Evolutionary conservation across 1,284 basidiomycete genomes (phyloP), one percentile per base, ranked within the genome.

Genomic region (Puccinia sorghi): DNA sequence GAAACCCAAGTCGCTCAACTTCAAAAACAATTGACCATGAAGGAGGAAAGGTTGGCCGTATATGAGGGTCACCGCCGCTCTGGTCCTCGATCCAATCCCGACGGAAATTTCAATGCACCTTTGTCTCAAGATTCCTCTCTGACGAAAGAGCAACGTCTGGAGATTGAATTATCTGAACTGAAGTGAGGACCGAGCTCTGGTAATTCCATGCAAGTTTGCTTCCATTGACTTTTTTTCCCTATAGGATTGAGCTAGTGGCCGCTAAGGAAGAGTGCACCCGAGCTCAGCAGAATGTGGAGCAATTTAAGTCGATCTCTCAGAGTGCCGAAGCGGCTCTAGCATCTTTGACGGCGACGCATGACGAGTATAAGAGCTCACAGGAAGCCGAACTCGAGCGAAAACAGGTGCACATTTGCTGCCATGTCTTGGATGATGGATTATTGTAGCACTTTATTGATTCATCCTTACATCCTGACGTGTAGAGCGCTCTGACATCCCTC

Each of bases 141-240:
- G 71, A 89, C 87, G 64, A 88, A 87, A 37, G 92, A 93, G 82
- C 90, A 93, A 82, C 91, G 92, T 82, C 87, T 95, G 5, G 90
- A 93, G 84, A 88, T 90, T 25, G 92, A 94, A 83, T 89, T 95
- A 37, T 93, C 93, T 5, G 92, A 93, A 74, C 87, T 94, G 43
- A 88, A 91, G 91, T 92, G 79, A 46, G 87, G 86, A 72, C 80
- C 71, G 17, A 80, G 80, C 5, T 81, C 81, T 39, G 32, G 27
- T 41, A 12, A 52, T 43, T 11, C 2, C 20, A 57, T 46, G 15
- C 27, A 8, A 81, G 82, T 63, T 76, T 82, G 39, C 81, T 11
- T 20, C 57, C 22, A 1, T 25, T 27, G n/a, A 48, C 3, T 20
- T 32, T 63, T 2, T 41, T 37, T 12, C 13, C 52, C 37, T n/a